Percentiles rank a stretch among this genome's conserved stretches.
Conservation (phyloP, 1,139 yeast species). For the Yamadazyma sp. region DNA sequence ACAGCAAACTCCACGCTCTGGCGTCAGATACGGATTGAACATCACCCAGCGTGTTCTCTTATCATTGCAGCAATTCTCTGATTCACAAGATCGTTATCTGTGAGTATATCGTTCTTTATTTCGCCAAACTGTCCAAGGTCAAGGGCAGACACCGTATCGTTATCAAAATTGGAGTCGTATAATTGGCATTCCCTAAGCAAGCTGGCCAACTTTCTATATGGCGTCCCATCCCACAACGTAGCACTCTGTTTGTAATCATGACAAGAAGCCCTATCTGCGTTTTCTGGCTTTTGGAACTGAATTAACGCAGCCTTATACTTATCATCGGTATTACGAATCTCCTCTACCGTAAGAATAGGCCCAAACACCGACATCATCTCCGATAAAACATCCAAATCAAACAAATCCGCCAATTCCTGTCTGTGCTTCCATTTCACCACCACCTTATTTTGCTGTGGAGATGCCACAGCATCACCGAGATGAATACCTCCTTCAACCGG, state of each 20-base stretch:
- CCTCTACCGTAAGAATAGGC: constrained; percentile 20
- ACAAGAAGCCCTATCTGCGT: constrained; percentile 32
- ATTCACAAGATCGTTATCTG: constrained; percentile 12
- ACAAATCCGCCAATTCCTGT: constrained; percentile 30
- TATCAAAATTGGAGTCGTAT: constrained; percentile 1
- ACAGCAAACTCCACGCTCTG: constrained; percentile 2
- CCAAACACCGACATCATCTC: constrained; percentile 52
- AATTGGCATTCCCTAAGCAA: constrained; percentile 36
- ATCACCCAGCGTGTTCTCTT: constrained; percentile 7
- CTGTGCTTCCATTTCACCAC: constrained; percentile 47
- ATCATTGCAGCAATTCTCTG: constrained; percentile 8
- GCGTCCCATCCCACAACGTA: constrained; percentile 47
- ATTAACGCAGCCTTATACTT: constrained; percentile 42
- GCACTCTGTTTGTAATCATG: constrained; percentile 46
- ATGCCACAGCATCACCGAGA: constrained; percentile 4
- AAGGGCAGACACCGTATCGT: not conserved
- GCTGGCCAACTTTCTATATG: constrained; percentile 48
- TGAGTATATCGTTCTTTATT: constrained; percentile 7
- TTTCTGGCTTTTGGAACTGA: constrained; percentile 23
- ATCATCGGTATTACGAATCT: constrained; percentile 15
- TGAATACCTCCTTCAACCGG: constrained; percentile 7
- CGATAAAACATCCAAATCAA: constrained; percentile 31
- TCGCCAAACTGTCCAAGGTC: not conserved
- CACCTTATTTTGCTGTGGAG: constrained; percentile 12
- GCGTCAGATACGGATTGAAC: constrained; percentile 42